Base-by-base conservation (phyloP, 2,329 filamentous ascomycete species). In the Claviceps sp. region DNA sequence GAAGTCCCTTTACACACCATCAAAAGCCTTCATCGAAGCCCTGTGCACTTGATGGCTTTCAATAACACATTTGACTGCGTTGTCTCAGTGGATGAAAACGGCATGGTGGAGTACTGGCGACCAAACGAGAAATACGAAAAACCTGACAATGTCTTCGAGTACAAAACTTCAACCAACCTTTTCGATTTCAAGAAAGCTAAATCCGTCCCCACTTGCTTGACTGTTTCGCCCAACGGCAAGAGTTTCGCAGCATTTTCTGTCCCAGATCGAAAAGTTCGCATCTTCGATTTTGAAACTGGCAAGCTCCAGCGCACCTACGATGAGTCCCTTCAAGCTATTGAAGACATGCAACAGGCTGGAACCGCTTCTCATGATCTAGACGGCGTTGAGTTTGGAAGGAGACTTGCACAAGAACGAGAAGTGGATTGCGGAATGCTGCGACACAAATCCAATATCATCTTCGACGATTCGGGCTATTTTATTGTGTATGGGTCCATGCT, bases 131-230 rank as follows among this genome's bases (percentile, higher is more conserved):
- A 74, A 41, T 96, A 89, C 65, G 89, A 95, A 62, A 96, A 97
- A 67, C 93, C 93, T 0, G 84, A 89, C 59, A 89, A 81, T 50
- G 89, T 98, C 18, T 98, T 95, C 65, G 79, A 88, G 58, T 87
- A 89, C 70, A 98, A 98, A 70, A 95, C 89, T 63, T 84, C 87
- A 1, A 98, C 93, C 2, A 93, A 87, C 61, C 75, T 98, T 1
- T 98, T 97, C 63, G 91, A 95, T 50, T 97, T 98, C 72, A 97
- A 95, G 63, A 97, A 96, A 69, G 79, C 87, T 49, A 97, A 95
- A 66, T 87, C 89, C 0, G 79, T 85, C 0, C 90, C 91, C 0
- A 81, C 83, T 4, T 87, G 87, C 11, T 73, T 98, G 48, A 87
- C 86, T 0, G 78, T 98, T 47, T 96, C 93, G 0, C 89, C 90